Base-by-base conservation (phyloP, 768 basidiomycete genomes). In the Daedaleopsis nitida region DNA sequence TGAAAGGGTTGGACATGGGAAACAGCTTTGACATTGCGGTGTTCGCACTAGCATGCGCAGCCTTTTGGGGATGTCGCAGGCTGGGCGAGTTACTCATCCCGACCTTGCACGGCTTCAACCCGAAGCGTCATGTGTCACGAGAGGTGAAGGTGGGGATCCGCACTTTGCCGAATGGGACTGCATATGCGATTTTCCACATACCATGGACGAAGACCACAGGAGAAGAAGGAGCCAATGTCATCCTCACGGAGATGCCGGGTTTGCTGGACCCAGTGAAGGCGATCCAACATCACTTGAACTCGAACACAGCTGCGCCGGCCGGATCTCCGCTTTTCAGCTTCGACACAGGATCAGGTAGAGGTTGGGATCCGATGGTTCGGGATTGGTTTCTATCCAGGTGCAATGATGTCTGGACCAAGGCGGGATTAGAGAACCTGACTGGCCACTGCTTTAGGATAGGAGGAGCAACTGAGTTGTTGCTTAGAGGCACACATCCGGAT, bases 181-280 rank as follows among this genome's bases (percentile, higher is more conserved):
- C 45, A 10, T 67, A 57, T 43, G 60, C 67, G 14, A 63, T 63
- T 8, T 68, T 64, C 19, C 73, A 71, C 42, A 74, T 79, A 10
- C 77, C 78, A 0, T 76, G 74, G 70, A 72, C 75, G 0, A 78
- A 79, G 56, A 73, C 74, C 0, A 75, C 73, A 0, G 23, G 55
- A 0, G 34, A 66, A 2, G 32, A 42, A 0, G 72, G 78, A 5
- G 73, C 72, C 0, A 61, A 70, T 21, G 63, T 75, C 17, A 63
- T 70, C 1, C 45, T 76, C 21, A 72, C 70, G 19, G 65, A 54
- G 5, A 21, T 55, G 5, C 34, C 27, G 14, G 63, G 62, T 23
- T 44, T 54, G 5, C 32, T 70, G 48, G 56, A 60, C 60, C 62
- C 69, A 24, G 37, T 63, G 2, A 10, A 24, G 0, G 74, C 74